Evolutionary conservation across 139 green algal species (phyloP).

Genomic region (Asterochloris erici): DNA sequence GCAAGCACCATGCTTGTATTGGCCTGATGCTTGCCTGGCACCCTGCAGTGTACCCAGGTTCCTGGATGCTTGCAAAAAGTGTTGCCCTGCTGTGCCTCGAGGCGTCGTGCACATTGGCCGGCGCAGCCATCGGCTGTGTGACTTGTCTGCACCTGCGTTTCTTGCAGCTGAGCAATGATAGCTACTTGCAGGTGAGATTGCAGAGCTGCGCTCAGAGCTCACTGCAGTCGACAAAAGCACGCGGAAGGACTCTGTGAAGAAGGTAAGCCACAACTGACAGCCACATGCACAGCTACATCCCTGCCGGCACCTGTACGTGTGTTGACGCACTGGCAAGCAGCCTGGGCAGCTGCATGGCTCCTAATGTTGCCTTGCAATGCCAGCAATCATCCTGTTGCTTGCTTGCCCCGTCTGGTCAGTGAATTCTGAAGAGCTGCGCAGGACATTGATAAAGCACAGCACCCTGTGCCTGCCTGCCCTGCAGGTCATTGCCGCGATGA

Average conservation of each 20-base stretch:
- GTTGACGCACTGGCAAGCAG: too few relatives aligned
- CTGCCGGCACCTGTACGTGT: too few relatives aligned
- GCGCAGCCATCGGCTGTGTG: neutral
- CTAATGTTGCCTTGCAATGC: too few relatives aligned
- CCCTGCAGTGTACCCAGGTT: neutral
- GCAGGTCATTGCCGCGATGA: constrained; percentile 93
- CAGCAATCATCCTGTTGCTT: too few relatives aligned
- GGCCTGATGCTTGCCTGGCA: neutral
- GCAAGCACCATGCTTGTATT: too few relatives aligned
- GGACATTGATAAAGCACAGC: constrained; percentile 78
- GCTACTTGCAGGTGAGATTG: constrained; percentile 80
- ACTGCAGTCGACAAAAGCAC: constrained; percentile 78
- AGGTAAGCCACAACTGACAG: constrained; percentile 44
- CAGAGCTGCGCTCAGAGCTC: constrained; percentile 95
- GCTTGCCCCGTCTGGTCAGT: constrained; percentile 38
- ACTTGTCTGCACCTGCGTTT: neutral
- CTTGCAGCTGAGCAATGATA: neutral
- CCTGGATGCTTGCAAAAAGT: neutral
- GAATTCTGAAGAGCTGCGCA: constrained; percentile 95
- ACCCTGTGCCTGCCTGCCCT: constrained; percentile 97
- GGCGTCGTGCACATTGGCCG: neutral
- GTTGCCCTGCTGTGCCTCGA: too few relatives aligned
- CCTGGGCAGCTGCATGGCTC: too few relatives aligned
- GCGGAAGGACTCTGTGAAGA: constrained; percentile 98
- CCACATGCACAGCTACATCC: too few relatives aligned